Base-by-base conservation (phyloP, 192 early-diverging fungal species). In the Phycomyces nitens region DNA sequence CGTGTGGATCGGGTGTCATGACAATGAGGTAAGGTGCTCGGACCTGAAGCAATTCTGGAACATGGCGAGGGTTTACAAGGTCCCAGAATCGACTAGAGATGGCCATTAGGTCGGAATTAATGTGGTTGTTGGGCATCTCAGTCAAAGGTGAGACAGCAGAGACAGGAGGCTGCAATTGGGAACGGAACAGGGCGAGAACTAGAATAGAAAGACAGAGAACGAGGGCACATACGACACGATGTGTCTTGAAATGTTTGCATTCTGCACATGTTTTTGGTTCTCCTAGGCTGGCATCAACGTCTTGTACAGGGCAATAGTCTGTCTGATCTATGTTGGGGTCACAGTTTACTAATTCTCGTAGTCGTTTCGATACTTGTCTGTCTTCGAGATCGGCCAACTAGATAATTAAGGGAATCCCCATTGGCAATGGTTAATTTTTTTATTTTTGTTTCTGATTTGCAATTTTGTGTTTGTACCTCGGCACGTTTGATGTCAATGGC, bases 401-500 rank as follows among this genome's bases (percentile, higher is more conserved):
- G 21, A 42, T n/a, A n/a, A n/a, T n/a, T n/a, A n/a, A n/a, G n/a
- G n/a, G n/a, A n/a, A n/a, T n/a, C n/a, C n/a, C n/a, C n/a, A n/a
- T n/a, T n/a, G n/a, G n/a, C n/a, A n/a, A n/a, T n/a, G n/a, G n/a
- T n/a, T n/a, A n/a, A n/a, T n/a, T n/a, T n/a, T n/a, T n/a, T n/a
- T n/a, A n/a, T n/a, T n/a, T n/a, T n/a, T n/a, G n/a, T n/a, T n/a
- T n/a, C n/a, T n/a, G n/a, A n/a, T n/a, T n/a, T 47, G 11, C 11
- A 47, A 6, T n/a, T n/a, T n/a, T n/a, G n/a, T n/a, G n/a, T n/a
- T 47, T 47, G 12, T 70, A 89, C 82, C 81, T 93, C 89, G 34
- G 89, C 66, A 38, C 91, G 79, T 20, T 84, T 80, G 44, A 93
- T 84, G 82, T 93, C 89, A 59, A 93, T 89, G 0, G 91, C 86